Base-by-base conservation (phyloP, 2,329 filamentous ascomycete genomes). In the Pestalotiopsis sp. region DNA sequence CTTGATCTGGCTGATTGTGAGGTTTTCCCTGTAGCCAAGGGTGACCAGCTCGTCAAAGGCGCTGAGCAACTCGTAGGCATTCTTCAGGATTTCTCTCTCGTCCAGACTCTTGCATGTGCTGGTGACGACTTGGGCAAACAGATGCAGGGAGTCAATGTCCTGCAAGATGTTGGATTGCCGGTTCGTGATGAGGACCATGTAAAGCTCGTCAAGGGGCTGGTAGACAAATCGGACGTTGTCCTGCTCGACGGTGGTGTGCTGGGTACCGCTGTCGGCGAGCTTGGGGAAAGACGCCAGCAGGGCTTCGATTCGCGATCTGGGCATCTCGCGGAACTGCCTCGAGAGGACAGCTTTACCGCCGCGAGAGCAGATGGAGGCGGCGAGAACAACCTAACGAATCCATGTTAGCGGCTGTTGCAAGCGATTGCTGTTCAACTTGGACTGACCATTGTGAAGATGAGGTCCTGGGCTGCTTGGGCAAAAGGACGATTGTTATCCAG, bases 151-250 rank as follows among this genome's bases (percentile, higher is more conserved):
- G 83, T 98, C 96, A 81, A 99, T 99, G 82, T 99, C 96, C 84
- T 99, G 96, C 65, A 99, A 89, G 75, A 99, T 99, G 84, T 99
- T 99, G 82, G 95, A 98, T 86, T 98, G 96, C 77, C 94, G 93
- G 87, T 99, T 99, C 81, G 97, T 99, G 83, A 99, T 98, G 78
- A 99, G 90, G 73, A 99, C 95, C 90, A 99, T 98, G 89, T 99
- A 99, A 73, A 99, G 91, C 86, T 99, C 97, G 84, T 99, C 97
- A 73, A 99, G 89, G 70, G 96, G 97, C 82, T 99, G 96, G 86
- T 99, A 99, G 69, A 99, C 96, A 80, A 98, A 99, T 84, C 96
- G 95, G 78, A 99, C 96, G 85, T 97, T 98, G 85, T 99, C 97
- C 83, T 98, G 95, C 83, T 99, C 96, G 77, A 98, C 95, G 5